phyloP scores from a whole-genome alignment of 2,329 filamentous ascomycete species.

The Akanthomyces uredinophilus region DNA sequence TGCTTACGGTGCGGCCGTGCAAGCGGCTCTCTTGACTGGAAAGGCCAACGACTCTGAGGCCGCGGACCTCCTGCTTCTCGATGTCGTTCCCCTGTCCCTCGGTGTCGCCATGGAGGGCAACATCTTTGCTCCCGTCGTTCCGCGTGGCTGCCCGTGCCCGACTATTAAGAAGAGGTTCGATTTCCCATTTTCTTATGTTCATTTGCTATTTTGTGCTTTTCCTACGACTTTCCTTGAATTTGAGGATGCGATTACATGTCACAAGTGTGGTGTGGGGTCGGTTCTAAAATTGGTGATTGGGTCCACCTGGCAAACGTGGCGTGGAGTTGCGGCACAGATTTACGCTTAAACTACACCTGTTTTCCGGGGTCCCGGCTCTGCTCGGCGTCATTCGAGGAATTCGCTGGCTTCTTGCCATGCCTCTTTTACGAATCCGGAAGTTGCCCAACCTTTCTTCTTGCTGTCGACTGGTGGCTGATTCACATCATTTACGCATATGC shows the following conservation, averaged over 20 bases:
- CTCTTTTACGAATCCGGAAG: no score
- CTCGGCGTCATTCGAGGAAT: no score
- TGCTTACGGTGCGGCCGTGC: constrained; percentile 93
- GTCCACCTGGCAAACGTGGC: no score
- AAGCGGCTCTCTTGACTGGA: constrained; percentile 96
- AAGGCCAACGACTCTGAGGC: constrained; percentile 96
- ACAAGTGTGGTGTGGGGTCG: background rate
- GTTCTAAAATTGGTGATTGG: no score
- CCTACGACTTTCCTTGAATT: background rate
- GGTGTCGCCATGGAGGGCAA: constrained; percentile 99
- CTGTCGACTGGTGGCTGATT: no score
- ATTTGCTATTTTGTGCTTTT: background rate
- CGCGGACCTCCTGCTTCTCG: constrained; percentile 87
- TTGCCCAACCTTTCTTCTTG: no score
- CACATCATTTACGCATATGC: no score
- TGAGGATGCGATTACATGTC: background rate
- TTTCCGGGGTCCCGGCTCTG: no score
- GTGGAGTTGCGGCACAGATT: no score
- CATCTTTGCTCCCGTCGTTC: constrained; percentile 93
- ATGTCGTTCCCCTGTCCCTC: constrained; percentile 92
- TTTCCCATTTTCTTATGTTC: background rate
- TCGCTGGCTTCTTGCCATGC: no score
- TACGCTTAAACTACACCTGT: no score
- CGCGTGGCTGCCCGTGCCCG: constrained; percentile 73
- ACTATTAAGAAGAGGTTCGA: constrained; percentile 61